These are phyloP conservation scores for Cryphonectria parasitica DNA, from an alignment of 2,329 filamentous ascomycete species.

Conservation along the genomic window DNA sequence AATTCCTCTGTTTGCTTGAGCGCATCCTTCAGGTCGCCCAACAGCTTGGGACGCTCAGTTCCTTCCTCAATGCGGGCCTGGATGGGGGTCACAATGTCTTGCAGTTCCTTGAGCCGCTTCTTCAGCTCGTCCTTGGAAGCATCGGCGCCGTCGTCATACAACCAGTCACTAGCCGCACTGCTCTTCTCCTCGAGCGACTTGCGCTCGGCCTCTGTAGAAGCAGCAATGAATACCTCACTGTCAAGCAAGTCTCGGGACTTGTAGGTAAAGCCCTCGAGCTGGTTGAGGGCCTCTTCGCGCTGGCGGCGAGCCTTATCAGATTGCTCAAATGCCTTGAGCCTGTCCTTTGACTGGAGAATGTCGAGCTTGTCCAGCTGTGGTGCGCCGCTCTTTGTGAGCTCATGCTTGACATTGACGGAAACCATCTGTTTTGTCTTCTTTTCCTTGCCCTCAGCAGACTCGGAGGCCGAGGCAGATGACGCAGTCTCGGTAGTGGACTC, in stretches of 20 bases:
- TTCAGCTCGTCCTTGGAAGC: conserved; percentile 77
- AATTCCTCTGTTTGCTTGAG: conserved; percentile 74
- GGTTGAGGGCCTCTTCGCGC: conserved; percentile 87
- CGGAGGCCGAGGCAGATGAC: conserved; percentile 52
- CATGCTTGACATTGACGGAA: conserved; percentile 55
- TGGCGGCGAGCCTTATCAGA: conserved; percentile 78
- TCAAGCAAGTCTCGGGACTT: conserved; percentile 81
- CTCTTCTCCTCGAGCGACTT: conserved; percentile 69
- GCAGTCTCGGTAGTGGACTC: conserved; percentile 36
- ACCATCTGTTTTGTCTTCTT: conserved; percentile 65
- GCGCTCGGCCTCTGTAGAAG: conserved; percentile 71
- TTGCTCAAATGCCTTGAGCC: conserved; percentile 80
- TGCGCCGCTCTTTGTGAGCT: conserved; percentile 54
- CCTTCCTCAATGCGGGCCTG: conserved; percentile 76
- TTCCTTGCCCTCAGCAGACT: conserved; percentile 54
- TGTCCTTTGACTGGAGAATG: conserved; percentile 61
- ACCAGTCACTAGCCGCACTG: conserved; percentile 79
- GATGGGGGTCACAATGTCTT: conserved; percentile 77
- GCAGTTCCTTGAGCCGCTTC: conserved; percentile 74
- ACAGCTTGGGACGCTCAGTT: conserved; percentile 68
- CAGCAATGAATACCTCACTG: conserved; percentile 72
- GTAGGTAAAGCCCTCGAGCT: conserved; percentile 93
- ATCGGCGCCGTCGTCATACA: conserved; percentile 82
- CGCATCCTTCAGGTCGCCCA: conserved; percentile 70
- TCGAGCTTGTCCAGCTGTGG: conserved; percentile 54